Conservation (phyloP, 768 basidiomycete species). For the Hypholoma fasciculare region DNA sequence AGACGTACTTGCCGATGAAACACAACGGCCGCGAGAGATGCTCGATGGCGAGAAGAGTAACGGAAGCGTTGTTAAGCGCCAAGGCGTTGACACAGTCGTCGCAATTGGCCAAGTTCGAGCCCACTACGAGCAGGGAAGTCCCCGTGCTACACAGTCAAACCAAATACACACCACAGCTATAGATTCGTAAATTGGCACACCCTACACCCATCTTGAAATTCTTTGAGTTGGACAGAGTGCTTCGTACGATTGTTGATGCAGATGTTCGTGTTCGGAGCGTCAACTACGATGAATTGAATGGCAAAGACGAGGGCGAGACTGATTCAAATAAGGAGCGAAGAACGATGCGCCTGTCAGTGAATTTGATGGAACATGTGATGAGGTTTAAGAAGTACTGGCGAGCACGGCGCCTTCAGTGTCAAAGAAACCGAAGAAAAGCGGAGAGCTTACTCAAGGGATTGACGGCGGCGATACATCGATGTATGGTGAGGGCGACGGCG, state of each 20-base stretch:
- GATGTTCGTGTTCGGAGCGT: conserved; percentile 2
- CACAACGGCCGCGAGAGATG: no score
- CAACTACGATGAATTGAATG: conserved; percentile 21
- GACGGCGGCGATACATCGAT: background rate
- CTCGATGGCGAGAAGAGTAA: no score
- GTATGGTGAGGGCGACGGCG: background rate
- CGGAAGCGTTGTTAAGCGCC: no score
- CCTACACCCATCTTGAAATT: conserved; percentile 21
- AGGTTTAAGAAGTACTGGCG: background rate
- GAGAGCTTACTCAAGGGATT: background rate
- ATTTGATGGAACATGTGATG: background rate
- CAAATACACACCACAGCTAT: background rate
- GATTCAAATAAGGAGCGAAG: background rate
- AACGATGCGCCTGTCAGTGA: background rate
- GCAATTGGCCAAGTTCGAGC: conserved; percentile 22
- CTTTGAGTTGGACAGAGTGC: conserved; percentile 21
- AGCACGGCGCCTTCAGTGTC: background rate
- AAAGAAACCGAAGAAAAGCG: background rate
- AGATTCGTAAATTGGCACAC: conserved; percentile 16
- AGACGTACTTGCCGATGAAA: no score
- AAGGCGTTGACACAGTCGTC: conserved; percentile 23
- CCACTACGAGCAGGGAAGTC: conserved; percentile 13
- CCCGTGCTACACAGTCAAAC: background rate
- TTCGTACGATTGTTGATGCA: conserved; percentile 19
- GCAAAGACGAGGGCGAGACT: conserved; percentile 9